These are phyloP conservation scores for Ambrosiella beaveri DNA, from an alignment of 2,329 filamentous ascomycete genomes.

Conservation along the genomic window DNA sequence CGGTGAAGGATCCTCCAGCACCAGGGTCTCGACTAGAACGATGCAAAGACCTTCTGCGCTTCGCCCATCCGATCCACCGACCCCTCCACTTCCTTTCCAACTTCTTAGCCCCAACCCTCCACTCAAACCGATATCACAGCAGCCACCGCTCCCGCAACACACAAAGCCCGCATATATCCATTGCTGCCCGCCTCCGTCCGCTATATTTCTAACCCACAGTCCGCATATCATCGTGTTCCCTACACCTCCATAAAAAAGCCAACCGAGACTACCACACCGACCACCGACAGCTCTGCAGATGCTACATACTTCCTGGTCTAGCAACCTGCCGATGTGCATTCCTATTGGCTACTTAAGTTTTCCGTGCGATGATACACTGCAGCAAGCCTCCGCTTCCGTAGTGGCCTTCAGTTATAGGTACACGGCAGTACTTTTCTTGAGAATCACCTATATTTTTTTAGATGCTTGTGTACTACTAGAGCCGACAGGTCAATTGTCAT, in stretches of 20 bases:
- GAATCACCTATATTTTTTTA: background rate
- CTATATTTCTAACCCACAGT: background rate
- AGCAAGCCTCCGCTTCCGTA: background rate
- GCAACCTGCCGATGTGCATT: background rate
- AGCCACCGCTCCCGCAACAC: background rate
- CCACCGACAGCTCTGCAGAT: background rate
- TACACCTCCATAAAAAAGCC: background rate
- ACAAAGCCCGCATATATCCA: background rate
- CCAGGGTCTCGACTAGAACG: too few relatives aligned
- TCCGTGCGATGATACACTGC: background rate
- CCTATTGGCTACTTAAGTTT: background rate
- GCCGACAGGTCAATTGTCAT: too few relatives aligned
- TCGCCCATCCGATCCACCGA: too few relatives aligned
- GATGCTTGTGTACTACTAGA: too few relatives aligned
- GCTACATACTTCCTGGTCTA: background rate
- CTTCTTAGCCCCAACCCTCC: too few relatives aligned
- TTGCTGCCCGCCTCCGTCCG: background rate
- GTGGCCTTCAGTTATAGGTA: background rate
- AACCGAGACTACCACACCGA: conserved; percentile 1
- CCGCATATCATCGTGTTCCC: background rate
- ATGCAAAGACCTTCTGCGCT: too few relatives aligned
- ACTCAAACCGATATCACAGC: background rate
- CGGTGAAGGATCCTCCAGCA: too few relatives aligned
- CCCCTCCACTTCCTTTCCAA: too few relatives aligned
- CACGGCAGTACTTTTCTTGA: background rate